Base-by-base conservation (phyloP, 139 green algal species). In the Coelastrella sp. region DNA sequence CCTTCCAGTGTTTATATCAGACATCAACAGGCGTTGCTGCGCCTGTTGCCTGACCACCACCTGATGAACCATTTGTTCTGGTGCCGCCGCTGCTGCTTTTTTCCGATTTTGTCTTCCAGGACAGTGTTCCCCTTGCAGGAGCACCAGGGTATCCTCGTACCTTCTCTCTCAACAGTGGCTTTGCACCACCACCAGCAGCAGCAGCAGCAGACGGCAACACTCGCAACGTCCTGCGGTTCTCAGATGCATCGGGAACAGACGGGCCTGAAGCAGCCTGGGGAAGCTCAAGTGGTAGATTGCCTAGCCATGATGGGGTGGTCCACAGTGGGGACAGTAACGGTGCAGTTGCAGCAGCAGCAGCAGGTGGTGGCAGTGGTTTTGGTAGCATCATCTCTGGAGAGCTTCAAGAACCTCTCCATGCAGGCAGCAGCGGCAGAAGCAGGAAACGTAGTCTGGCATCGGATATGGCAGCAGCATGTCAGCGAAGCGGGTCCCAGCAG, bases 401-500 rank as follows among this genome's bases (percentile, higher is more conserved):
- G n/a, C 27, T 2, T 40, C 45, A 48, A 23, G 43, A 34, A 35
- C 30, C n/a, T n/a, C 5, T 59, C 5, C 5, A 48, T 53, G 0
- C 53, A 30, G 5, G 35, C 51, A 71, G 75, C 21, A 8, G 75
- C 35, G 41, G 51, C 75, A 51, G 40, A 34, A 82, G 75, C 75
- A 69, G 75, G 37, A 82, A 82, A 32, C 75, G 75, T 34, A 82
- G 75, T 35, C n/a, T 82, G 51, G 51, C 9, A 2, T 15, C 30
- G 19, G 75, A 82, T 17, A 82, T 82, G 75, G 17, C 45, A 59
- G 32, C 75, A 27, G 75, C 75, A n/a, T 40, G 35, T 40, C 75
- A 82, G 75, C 73, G 67, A 30, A 30, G 51, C n/a, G 17, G 2
- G 21, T 21, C 25, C 25, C 72, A 67, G 72, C 69, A 27, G 23